Evolutionary conservation across 2,329 filamentous ascomycete genomes (phyloP), one percentile per base, ranked within the genome.

Genomic region (Fusarium oligoseptatum): DNA sequence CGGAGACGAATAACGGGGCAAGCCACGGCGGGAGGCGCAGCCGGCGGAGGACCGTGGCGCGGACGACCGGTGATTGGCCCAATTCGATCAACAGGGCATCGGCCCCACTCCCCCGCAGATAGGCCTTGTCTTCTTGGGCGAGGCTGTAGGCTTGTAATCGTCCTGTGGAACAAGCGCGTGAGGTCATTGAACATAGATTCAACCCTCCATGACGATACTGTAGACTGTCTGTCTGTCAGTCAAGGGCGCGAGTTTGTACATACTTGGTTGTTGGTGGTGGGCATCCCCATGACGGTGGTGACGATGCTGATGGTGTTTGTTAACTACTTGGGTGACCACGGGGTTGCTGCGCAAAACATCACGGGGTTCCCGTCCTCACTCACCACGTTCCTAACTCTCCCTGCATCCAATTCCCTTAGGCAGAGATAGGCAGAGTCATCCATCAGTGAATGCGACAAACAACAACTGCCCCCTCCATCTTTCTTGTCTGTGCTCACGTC

Each of bases 21-120:
- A 80, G 79, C 78, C 79, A 80, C 79, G 72, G 71, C 69, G 64
- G 76, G 78, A 80, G 80, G 80, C 80, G 80, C 80, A 81, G 80
- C 71, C 27, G 27, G 65, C 76, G 77, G 72, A 71, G 34, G 74
- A 67, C 52, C 71, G 76, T 78, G 76, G 75, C 75, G 71, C 75
- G 66, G 68, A 58, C 39, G 65, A 39, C 72, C 66, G 68, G 65
- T 60, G 22, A 77, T 76, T 77, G 75, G 76, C 50, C 67, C 50
- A 52, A 37, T 56, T 39, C 52, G 62, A 68, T 45, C 61, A 61
- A 67, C 68, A 70, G 66, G 73, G 73, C 50, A 24, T 64, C 58
- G 65, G 48, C 43, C 64, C 60, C 45, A 66, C 70, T 65, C 55
- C 52, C 68, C 73, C 75, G 56, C 74, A 68, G 66, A 50, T 50